Percentiles rank a stretch among this genome's conserved stretches.
Evolutionary conservation across 2,329 filamentous ascomycete genomes (phyloP).

Genomic region (Pseudocercospora macadamiae): DNA sequence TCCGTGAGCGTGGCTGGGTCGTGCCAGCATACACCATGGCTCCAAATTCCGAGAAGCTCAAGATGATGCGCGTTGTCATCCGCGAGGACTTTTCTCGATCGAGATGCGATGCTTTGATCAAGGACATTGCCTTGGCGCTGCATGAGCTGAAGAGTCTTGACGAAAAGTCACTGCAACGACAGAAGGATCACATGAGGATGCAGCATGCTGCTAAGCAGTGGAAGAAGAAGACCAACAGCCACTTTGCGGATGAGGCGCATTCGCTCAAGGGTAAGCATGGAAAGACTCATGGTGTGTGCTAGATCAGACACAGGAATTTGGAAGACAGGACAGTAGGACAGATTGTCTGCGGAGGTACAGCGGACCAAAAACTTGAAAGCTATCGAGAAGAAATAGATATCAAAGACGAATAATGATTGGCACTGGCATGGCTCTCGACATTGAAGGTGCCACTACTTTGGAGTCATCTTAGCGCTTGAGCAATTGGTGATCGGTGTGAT

Average conservation of each 20-base stretch:
- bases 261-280: constrained; percentile 86
- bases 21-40: constrained; percentile 98
- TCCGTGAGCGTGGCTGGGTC: constrained; percentile 87
- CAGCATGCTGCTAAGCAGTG: constrained; percentile 26
- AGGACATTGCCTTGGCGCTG: constrained; percentile 77
- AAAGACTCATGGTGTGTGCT: constrained; percentile 89
- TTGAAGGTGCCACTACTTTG: too few species aligned
- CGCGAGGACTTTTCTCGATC: constrained; percentile 87
- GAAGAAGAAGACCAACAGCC: constrained; percentile 42
- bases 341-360: background rate
- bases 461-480: background rate
- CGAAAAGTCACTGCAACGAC: constrained; percentile 67
- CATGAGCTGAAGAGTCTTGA: constrained; percentile 75
- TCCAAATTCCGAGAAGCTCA: constrained; percentile 77
- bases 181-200: constrained; percentile 55
- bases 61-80: constrained; percentile 90
- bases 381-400: background rate
- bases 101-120: constrained; percentile 76
- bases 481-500: background rate
- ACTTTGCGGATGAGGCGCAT: constrained; percentile 75
- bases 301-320: constrained; percentile 30
- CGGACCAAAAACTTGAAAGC: background rate
- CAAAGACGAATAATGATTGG: background rate
- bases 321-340: background rate
- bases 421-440: too few species aligned